These are phyloP conservation scores for Royoungia palumana DNA, from an alignment of 768 basidiomycete species.

Conservation along the genomic window DNA sequence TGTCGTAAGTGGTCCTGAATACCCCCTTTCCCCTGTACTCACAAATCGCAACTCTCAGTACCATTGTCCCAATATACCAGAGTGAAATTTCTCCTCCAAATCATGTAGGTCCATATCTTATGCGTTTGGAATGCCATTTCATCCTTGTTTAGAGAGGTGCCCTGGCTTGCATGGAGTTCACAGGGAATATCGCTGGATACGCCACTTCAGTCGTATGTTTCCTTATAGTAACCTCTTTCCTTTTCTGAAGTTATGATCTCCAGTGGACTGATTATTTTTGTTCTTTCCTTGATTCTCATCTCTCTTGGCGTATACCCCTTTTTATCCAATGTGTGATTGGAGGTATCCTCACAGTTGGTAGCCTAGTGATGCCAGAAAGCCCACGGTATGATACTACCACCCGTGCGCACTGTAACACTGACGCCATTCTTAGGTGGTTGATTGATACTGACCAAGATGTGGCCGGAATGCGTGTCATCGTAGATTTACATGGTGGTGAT, in stretches of 20 bases:
- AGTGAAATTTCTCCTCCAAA: constrained; percentile 93
- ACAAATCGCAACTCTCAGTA: constrained; percentile 41
- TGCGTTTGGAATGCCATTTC: background rate
- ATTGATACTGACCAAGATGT: constrained; percentile 83
- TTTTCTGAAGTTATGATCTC: background rate
- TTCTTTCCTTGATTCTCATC: constrained; percentile 80
- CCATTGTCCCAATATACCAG: constrained; percentile 94
- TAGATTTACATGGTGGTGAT: constrained; percentile 85
- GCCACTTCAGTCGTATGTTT: constrained; percentile 76
- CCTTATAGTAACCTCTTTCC: background rate
- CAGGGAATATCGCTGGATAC: constrained; percentile 89
- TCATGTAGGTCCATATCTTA: constrained; percentile 50
- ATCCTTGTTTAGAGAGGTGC: constrained; percentile 64
- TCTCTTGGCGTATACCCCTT: constrained; percentile 90
- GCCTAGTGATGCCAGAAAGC: constrained; percentile 84
- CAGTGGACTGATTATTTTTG: constrained; percentile 95
- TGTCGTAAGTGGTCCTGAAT: constrained; percentile 57
- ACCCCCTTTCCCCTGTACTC: background rate
- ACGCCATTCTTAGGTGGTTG: constrained; percentile 60
- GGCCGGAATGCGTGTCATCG: constrained; percentile 82
- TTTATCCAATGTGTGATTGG: constrained; percentile 89
- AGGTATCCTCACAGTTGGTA: constrained; percentile 70
- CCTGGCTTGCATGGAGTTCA: constrained; percentile 94
- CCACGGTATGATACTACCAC: constrained; percentile 53
- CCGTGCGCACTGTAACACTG: background rate